These are phyloP conservation scores for Litsea cubeba DNA, from an alignment of 164 flowering plant genomes.

Conservation along the genomic window DNA sequence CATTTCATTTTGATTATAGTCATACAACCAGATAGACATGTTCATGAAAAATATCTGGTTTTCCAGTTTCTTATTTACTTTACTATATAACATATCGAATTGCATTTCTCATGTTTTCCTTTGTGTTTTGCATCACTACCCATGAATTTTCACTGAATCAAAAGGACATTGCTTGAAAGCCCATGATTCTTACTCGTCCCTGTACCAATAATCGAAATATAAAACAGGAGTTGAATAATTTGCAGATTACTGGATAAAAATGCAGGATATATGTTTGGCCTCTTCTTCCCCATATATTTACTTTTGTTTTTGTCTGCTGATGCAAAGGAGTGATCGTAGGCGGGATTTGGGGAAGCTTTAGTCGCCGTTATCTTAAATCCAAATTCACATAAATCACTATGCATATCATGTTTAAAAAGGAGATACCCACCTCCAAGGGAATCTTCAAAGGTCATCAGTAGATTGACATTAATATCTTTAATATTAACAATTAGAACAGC, in stretches of 20 bases:
- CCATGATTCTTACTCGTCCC: background rate
- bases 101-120: conserved; percentile 9
- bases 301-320: background rate
- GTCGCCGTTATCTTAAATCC: conserved; percentile 25
- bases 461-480: background rate
- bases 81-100: background rate
- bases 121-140: background rate
- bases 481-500: too few species aligned
- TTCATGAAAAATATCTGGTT: conserved; percentile 13
- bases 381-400: background rate
- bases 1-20: conserved; percentile 11
- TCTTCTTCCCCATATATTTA: too few species aligned
- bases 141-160: background rate
- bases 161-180: background rate
- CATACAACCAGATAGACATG: conserved; percentile 10
- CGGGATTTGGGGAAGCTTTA: conserved; percentile 29
- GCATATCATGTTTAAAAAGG: background rate
- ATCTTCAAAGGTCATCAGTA: background rate
- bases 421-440: background rate
- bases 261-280: too few species aligned
- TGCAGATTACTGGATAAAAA: too few species aligned
- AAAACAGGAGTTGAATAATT: background rate
- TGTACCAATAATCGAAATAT: background rate
- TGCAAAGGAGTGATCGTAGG: conserved; percentile 31
- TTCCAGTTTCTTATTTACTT: background rate